Percentiles rank a stretch among this genome's conserved stretches.
These are phyloP conservation scores for Tuber aestivum DNA, from an alignment of 495 filamentous ascomycete genomes.

Conservation along the genomic window DNA sequence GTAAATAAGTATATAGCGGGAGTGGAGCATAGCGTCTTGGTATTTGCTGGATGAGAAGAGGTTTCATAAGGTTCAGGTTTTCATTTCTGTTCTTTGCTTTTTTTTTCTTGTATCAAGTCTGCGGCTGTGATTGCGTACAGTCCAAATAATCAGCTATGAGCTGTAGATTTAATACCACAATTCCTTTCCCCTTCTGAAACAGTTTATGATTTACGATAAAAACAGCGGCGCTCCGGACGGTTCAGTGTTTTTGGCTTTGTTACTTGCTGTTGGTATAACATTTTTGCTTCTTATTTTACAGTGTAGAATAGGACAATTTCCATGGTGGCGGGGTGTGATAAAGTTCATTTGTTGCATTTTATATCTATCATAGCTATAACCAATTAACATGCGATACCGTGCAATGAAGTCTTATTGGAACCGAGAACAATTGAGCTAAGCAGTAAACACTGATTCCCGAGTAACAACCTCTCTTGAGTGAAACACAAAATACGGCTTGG, in stretches of 20 bases:
- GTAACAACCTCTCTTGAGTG: not conserved
- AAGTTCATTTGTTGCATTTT: not conserved
- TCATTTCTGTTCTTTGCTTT: not conserved
- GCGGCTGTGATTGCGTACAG: not conserved
- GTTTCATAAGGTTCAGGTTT: not conserved
- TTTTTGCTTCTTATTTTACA: not conserved
- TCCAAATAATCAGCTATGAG: not conserved
- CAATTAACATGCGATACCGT: not conserved
- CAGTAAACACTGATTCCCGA: not conserved
- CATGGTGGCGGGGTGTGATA: not conserved
- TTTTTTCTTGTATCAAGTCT: not conserved
- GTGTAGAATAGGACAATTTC: not conserved
- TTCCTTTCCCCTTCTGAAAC: not conserved
- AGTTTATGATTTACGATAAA: not conserved
- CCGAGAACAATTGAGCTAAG: not conserved
- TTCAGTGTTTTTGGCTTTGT: not conserved
- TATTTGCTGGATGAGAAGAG: not conserved
- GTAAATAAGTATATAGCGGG: conserved; percentile 21
- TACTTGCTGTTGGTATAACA: not conserved
- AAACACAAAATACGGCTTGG: not conserved
- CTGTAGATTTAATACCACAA: not conserved
- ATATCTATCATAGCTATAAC: not conserved
- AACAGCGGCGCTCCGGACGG: not conserved
- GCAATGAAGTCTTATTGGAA: not conserved
- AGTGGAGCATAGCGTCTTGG: not conserved